Conservation (phyloP, 2,329 filamentous ascomycete species). For the Aspergillus piperis region DNA sequence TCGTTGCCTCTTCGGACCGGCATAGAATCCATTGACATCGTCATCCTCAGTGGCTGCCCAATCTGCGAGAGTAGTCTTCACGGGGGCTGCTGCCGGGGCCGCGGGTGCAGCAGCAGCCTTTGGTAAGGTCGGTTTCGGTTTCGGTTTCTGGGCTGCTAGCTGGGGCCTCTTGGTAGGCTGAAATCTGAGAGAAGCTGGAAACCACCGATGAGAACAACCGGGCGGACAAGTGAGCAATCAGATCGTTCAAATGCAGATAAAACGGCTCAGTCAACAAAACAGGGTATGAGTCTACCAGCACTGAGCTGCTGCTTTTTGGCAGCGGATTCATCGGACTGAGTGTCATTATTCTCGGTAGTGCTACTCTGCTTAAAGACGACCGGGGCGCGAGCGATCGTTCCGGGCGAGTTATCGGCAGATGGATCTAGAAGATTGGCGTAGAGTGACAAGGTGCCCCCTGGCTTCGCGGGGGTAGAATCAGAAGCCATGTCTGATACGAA, state of each 20-base stretch:
- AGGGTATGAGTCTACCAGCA: slow-evolving; percentile 58
- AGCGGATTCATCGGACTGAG: slow-evolving; percentile 50
- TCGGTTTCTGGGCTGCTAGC: slow-evolving; percentile 60
- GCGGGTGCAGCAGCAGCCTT: slow-evolving; percentile 43
- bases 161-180: slow-evolving; percentile 82
- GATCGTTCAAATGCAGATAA: slow-evolving; percentile 25
- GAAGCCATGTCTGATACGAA: slow-evolving; percentile 30
- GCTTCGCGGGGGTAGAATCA: slow-evolving; percentile 32
- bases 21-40: slow-evolving; percentile 68
- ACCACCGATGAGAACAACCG: slow-evolving; percentile 26
- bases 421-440: slow-evolving; percentile 80
- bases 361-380: slow-evolving; percentile 66
- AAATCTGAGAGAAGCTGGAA: slow-evolving; percentile 70
- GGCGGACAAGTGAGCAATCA: slow-evolving; percentile 51
- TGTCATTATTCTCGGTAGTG: slow-evolving; percentile 48
- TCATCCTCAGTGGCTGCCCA: slow-evolving; percentile 83
- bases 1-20: slow-evolving; percentile 67
- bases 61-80: slow-evolving; percentile 74
- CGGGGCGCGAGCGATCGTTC: slow-evolving; percentile 74
- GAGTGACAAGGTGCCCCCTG: slow-evolving; percentile 64
- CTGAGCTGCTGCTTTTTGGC: slow-evolving; percentile 66
- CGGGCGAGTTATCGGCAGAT: slow-evolving; percentile 46
- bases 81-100: slow-evolving; percentile 47
- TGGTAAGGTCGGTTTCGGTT: slow-evolving; percentile 63
- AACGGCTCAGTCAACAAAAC: slow-evolving; percentile 25